Evolutionary conservation across 192 early-diverging fungal species (phyloP), one percentile per base, ranked within the genome.

Genomic region (Coemansia guatemalensis): DNA sequence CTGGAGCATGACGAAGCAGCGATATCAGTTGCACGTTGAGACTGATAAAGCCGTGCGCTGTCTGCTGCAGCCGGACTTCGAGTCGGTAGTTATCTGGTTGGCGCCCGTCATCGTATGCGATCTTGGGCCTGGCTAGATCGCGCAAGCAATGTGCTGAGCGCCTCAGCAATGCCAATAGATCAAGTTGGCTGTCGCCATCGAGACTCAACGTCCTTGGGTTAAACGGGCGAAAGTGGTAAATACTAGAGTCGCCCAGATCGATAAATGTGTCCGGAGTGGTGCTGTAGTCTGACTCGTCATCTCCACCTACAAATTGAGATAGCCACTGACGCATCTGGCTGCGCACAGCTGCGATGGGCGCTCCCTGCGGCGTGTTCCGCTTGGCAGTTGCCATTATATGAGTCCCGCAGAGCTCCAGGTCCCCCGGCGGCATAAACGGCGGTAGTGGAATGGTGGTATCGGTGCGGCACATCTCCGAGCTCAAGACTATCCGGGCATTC

Each of bases 31-130:
- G 78, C 11, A 56, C 20, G 21, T 48, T 11, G 26, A 66, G 22
- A 11, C 51, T 39, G 27, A 81, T 69, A 47, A 71, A 74, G 0
- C 78, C 73, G 7, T 81, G 72, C 1, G 49, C 44, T 1, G 78
- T 75, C 22, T 69, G 64, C 32, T 33, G 73, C 30, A 81, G 55
- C 8, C 26, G 21, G 7, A 64, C 56, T 26, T 81, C 68, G 30
- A 81, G 47, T 17, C 78, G 68, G 39, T 72, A 53, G 64, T 71
- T 74, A 58, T 81, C 78, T 20, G 72, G 66, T 68, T 66, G 68
- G 39, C 21, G 67, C 3, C n/a, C 23, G 49, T 66, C 66, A 4
- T 58, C 21, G 24, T 56, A n/a, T 20, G 21, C 39, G 11, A 81
- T 69, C 5, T 56, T 53, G 6, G 78, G 73, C 25, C 25, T 33